Base-by-base conservation (phyloP, 129 eudicot species). In the Kitagawia praeruptora region DNA sequence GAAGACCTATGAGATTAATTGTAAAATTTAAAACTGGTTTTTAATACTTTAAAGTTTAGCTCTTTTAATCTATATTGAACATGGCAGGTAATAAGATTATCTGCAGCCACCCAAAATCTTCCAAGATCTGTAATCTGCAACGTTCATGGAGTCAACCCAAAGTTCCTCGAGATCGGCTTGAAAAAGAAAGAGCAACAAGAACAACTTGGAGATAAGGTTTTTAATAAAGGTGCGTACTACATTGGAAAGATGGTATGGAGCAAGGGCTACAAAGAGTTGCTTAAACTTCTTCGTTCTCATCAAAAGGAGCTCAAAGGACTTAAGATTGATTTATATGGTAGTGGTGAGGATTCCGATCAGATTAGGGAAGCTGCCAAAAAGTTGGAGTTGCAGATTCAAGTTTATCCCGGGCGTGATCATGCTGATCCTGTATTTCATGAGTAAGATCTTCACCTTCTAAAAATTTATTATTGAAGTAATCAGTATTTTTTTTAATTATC, bases 141-240 rank as follows among this genome's bases (percentile, higher is more conserved):
- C 77, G 98, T 95, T 85, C 98, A 95, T 80, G 98, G 98, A 47
- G 98, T 95, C 64, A 95, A 95, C 75, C 98, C 98, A 37, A 95
- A 87, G 85, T 95, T 95, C 81, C 91, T 92, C 37, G 93, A 95
- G 78, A 89, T 90, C 58, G 98, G 97, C 75, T 84, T 87, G 91
- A 83, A 75, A 85, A 95, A 88, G 85, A 90, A 82, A 80, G 96
- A 90, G 82, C 77, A 91, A 72, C 89, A 87, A 44, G 82, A 92
- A 44, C 83, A 91, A 82, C 84, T 66, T 47, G 96, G 84, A 73
- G 74, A 39, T 9, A 74, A 82, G 37, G 89, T 93, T 27, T 95
- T 92, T 79, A 79, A 87, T 18, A 95, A 90, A 87, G 97, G 96
- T 42, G 96, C 92, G 45, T 95, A 95, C 78, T 95, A 90, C 83